A percentile compares a stretch with the other conserved stretches of the same genome.
phyloP scores from a whole-genome alignment of 2,329 filamentous ascomycete genomes.

The Anisogramma anomala region DNA sequence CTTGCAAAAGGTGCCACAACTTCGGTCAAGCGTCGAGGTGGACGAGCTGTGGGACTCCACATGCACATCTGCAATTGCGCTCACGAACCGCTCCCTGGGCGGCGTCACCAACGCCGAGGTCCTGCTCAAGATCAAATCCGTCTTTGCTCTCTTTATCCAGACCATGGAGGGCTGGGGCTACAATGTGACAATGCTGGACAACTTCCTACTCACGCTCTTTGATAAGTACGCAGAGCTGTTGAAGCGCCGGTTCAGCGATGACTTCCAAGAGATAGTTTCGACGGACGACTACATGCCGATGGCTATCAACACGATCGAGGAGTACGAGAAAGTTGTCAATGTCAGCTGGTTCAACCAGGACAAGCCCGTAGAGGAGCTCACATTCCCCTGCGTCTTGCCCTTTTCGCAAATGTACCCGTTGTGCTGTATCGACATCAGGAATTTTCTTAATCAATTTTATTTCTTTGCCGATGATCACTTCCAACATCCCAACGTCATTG shows the following conservation, averaged over 20 bases:
- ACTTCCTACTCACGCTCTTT: conserved; percentile 78
- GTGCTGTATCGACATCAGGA: conserved; percentile 95
- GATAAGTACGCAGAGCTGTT: conserved; percentile 87
- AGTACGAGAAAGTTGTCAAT: conserved; percentile 91
- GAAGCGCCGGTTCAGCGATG: conserved; percentile 83
- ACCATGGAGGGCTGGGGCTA: conserved; percentile 98
- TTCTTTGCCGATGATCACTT: conserved; percentile 97
- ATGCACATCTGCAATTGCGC: conserved; percentile 73
- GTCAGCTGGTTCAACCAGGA: conserved; percentile 94
- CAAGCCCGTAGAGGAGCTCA: conserved; percentile 61
- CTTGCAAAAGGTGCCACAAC: conserved; percentile 71
- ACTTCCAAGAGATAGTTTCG: conserved; percentile 85
- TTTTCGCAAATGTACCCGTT: conserved; percentile 99
- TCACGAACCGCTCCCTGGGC: conserved; percentile 69
- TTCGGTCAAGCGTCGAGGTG: conserved; percentile 78
- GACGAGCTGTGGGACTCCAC: conserved; percentile 98
- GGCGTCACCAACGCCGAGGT: conserved; percentile 80
- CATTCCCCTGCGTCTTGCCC: conserved; percentile 87
- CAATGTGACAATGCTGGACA: conserved; percentile 67
- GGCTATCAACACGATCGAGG: conserved; percentile 80
- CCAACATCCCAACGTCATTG: conserved; percentile 77
- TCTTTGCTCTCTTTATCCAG: conserved; percentile 88
- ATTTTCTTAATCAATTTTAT: conserved; percentile 97
- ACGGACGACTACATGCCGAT: conserved; percentile 99
- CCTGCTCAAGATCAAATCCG: conserved; percentile 86